These are phyloP conservation scores for Yamadazyma aaseri DNA, from an alignment of 1,139 yeast genomes.

Conservation along the genomic window DNA sequence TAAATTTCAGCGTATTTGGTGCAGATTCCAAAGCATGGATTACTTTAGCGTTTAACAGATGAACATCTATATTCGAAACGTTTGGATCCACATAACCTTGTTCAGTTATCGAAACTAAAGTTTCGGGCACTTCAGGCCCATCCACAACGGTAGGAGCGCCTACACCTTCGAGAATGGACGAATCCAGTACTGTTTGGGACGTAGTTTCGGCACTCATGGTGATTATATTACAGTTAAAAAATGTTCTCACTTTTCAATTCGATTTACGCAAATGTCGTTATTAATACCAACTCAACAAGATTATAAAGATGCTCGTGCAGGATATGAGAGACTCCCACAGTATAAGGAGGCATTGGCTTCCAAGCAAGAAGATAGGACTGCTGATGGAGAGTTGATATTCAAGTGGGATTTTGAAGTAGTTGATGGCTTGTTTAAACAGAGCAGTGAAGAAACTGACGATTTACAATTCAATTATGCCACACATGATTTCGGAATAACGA, in stretches of 20 bases:
- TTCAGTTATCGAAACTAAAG: no score
- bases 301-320: slow-evolving; percentile 35
- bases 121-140: no score
- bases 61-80: no score
- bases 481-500: slow-evolving; percentile 47
- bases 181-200: background rate
- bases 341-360: slow-evolving; percentile 13
- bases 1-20: no score
- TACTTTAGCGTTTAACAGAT: no score
- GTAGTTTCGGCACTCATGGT: background rate
- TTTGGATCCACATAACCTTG: no score
- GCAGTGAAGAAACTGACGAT: slow-evolving; percentile 46
- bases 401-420: slow-evolving; percentile 48
- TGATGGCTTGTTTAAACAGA: slow-evolving; percentile 53
- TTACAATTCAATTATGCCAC: slow-evolving; percentile 45
- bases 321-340: slow-evolving; percentile 13
- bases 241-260: slow-evolving; percentile 1
- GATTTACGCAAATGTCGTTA: slow-evolving; percentile 22
- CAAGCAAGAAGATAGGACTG: slow-evolving; percentile 24
- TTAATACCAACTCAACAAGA: slow-evolving; percentile 34
- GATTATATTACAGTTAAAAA: background rate
- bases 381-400: slow-evolving; percentile 7
- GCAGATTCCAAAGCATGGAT: no score
- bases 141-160: no score
- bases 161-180: background rate